phyloP scores from a whole-genome alignment of 2,329 filamentous ascomycete species.

The Pyrenophora graminea region DNA sequence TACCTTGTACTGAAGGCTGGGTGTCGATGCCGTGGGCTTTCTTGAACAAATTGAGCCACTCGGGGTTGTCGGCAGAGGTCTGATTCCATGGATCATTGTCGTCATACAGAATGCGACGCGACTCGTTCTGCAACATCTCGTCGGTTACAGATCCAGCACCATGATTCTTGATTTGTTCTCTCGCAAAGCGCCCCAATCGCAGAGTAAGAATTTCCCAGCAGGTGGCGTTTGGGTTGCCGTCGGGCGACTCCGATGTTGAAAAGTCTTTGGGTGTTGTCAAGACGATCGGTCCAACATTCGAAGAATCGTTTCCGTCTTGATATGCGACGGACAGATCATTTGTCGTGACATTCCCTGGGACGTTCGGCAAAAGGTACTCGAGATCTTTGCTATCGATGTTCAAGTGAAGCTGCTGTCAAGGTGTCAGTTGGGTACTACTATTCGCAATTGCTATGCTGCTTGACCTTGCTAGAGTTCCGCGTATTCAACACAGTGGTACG shows the following conservation, averaged over 20 bases:
- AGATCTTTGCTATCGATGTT: slow-evolving; percentile 26
- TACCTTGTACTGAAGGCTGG: slow-evolving; percentile 15
- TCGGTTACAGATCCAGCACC: slow-evolving; percentile 50
- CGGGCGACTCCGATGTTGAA: slow-evolving; percentile 11
- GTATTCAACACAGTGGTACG: slow-evolving; percentile 7
- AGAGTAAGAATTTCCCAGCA: slow-evolving; percentile 58
- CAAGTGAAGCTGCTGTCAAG: slow-evolving; percentile 20
- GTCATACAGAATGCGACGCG: slow-evolving; percentile 54
- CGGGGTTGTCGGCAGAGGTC: slow-evolving; percentile 46
- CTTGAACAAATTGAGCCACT: slow-evolving; percentile 56
- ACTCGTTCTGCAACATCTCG: slow-evolving; percentile 54
- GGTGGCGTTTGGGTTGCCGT: slow-evolving; percentile 39
- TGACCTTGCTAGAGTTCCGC: not conserved
- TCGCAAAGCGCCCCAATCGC: slow-evolving; percentile 51
- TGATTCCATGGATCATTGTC: slow-evolving; percentile 56
- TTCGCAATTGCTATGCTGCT: not conserved
- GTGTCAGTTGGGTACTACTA: slow-evolving; percentile 13
- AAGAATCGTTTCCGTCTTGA: slow-evolving; percentile 15
- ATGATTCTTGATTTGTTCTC: slow-evolving; percentile 45
- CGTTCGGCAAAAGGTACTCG: slow-evolving; percentile 34
- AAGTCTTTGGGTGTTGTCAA: slow-evolving; percentile 24
- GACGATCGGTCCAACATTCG: slow-evolving; percentile 22
- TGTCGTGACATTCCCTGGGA: not conserved
- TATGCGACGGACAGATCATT: slow-evolving; percentile 23
- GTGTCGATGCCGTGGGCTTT: slow-evolving; percentile 51